A percentile compares a stretch with the other conserved stretches of the same genome.
phyloP scores from a whole-genome alignment of 208 protist species.

The Strigomonas culicis region DNA sequence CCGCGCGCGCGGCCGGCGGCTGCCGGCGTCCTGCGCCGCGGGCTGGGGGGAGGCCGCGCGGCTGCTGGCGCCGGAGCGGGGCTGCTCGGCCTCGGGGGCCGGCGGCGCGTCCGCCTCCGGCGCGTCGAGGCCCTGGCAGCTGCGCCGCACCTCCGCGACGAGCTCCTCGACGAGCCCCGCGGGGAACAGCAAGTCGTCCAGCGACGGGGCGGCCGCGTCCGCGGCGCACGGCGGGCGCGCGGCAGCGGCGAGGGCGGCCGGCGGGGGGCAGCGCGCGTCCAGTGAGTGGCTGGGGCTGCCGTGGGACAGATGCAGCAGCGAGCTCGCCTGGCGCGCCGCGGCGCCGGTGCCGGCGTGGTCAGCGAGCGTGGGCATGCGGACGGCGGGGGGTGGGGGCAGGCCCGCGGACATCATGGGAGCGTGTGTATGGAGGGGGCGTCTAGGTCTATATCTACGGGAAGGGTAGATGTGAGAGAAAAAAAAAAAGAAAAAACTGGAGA shows the following conservation, averaged over 20 bases:
- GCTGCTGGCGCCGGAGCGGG: not conserved
- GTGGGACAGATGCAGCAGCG: not conserved
- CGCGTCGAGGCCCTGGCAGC: not conserved
- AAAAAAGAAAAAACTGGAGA: constrained; percentile 1
- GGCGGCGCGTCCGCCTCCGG: not conserved
- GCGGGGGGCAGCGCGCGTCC: not conserved
- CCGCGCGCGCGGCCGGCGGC: too few species aligned
- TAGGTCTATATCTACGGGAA: not conserved
- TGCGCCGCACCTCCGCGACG: constrained; percentile 1
- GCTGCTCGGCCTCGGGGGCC: too few species aligned
- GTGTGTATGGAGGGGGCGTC: not conserved
- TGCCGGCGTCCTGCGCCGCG: not conserved
- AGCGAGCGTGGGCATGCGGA: not conserved
- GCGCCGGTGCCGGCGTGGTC: not conserved
- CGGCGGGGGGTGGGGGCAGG: not conserved
- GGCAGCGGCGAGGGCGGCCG: not conserved
- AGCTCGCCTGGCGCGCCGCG: not conserved
- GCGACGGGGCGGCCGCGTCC: not conserved
- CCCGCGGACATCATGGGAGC: not conserved
- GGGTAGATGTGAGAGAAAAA: constrained; percentile 3
- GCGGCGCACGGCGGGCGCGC: too few species aligned
- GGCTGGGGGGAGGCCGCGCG: not conserved
- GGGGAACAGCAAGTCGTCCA: not conserved
- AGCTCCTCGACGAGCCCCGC: not conserved
- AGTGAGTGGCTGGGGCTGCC: not conserved